Conservation (phyloP, 2,329 filamentous ascomycete species). For the Botrytis hyacinthi region DNA sequence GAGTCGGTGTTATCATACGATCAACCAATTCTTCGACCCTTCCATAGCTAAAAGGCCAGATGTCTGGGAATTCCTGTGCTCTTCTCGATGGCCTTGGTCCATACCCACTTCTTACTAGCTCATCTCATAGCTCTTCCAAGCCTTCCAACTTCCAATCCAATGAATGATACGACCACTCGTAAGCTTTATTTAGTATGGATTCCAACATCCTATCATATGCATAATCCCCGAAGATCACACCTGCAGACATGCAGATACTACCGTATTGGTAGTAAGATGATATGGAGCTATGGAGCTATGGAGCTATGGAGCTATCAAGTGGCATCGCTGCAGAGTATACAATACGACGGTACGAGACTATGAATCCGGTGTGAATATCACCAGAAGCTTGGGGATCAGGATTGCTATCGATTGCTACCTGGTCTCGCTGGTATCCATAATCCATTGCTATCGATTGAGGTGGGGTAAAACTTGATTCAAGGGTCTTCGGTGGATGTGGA, state of each 20-base stretch:
- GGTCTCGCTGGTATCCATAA: too few species aligned
- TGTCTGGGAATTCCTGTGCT: not conserved
- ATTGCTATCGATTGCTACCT: not conserved
- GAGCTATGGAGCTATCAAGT: not conserved
- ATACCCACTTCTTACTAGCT: not conserved
- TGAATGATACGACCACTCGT: not conserved
- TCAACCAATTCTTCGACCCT: not conserved
- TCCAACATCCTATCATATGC: not conserved
- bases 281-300: not conserved
- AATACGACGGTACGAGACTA: not conserved
- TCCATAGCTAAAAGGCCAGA: not conserved
- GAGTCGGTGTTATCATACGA: not conserved
- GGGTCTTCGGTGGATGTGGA: not conserved
- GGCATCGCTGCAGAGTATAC: not conserved
- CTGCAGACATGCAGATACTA: not conserved
- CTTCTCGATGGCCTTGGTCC: not conserved
- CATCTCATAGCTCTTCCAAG: not conserved
- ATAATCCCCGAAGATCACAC: not conserved
- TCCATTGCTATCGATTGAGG: not conserved
- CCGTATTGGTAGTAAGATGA: not conserved
- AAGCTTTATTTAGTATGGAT: not conserved
- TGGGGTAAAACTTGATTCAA: slow-evolving; percentile 3
- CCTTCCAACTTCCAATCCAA: not conserved
- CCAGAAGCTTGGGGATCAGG: not conserved
- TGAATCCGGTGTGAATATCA: not conserved